These are phyloP conservation scores for Fomitopsis betulina DNA, from an alignment of 1,284 basidiomycete genomes.

Conservation along the genomic window DNA sequence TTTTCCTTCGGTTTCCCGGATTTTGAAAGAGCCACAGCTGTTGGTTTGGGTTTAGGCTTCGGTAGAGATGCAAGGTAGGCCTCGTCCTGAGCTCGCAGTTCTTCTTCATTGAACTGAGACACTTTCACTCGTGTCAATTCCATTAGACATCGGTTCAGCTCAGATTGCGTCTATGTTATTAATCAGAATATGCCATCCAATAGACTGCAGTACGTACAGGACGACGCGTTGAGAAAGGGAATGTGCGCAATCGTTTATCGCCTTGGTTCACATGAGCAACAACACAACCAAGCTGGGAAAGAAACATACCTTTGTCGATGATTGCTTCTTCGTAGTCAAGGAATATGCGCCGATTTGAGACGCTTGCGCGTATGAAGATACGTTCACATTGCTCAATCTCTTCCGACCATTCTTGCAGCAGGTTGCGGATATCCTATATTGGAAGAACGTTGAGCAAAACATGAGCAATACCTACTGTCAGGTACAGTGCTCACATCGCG, in stretches of 20 bases:
- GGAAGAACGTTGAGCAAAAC: conserved; percentile 2
- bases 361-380: conserved; percentile 86
- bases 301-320: conserved; percentile 44
- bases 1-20: conserved; percentile 38
- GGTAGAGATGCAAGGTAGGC: conserved; percentile 83
- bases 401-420: conserved; percentile 81
- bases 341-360: conserved; percentile 83
- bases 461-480: background rate
- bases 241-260: conserved; percentile 79
- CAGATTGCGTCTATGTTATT: conserved; percentile 75
- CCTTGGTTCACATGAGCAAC: conserved; percentile 24
- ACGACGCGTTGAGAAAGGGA: conserved; percentile 90
- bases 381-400: conserved; percentile 79
- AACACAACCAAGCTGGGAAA: background rate
- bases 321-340: conserved; percentile 77
- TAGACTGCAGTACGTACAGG: conserved; percentile 55
- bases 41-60: conserved; percentile 57
- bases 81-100: conserved; percentile 81
- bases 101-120: conserved; percentile 83
- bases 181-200: conserved; percentile 6
- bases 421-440: conserved; percentile 77
- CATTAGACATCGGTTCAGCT: conserved; percentile 82
- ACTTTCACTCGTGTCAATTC: conserved; percentile 87
- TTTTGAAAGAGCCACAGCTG: conserved; percentile 20
- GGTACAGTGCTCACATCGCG: conserved; percentile 61